Evolutionary conservation across 352 stramenopile species (phyloP), one percentile per base, ranked within the genome.

Genomic region (Lagenidium sp.): DNA sequence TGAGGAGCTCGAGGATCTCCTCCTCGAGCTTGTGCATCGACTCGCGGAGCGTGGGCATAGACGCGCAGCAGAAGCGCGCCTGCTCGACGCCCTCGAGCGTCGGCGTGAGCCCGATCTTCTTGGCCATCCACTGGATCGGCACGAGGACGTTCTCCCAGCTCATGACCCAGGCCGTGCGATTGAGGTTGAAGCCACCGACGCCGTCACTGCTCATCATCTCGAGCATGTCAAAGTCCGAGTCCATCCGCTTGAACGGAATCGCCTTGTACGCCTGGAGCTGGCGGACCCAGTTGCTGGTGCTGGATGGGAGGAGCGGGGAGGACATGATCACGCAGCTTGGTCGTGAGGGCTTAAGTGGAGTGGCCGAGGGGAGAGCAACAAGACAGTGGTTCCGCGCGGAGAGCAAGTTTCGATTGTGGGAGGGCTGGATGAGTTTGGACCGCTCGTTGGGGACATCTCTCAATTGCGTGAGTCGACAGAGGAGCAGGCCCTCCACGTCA

Each of bases 131-230:
- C 29, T 56, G 22, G 41, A 59, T 55, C 2, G 68, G 68, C 22
- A 63, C 46, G 16, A 82, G 57, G 28, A 78, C 63, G 34, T 82
- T 65, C 30, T 82, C 65, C 68, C 65, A 82, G 46, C 65, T 70
- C 38, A 78, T 62, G 37, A 69, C 55, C 48, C 48, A 55, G 1
- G 48, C 48, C 22, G 48, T 46, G 41, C 48, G 48, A 25, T 48
- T 44, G 26, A 63, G 26, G 20, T 6, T 23, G 28, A 32, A 13
- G 8, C 28, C 28, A n/a, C n/a, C 18, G 5, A 26, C 7, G n/a
- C 47, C 48, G 41, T 55, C 48, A 36, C 48, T 44, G 48, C 48
- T 55, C 48, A 55, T 55, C 48, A 55, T 49, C 48, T 55, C 48
- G 28, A 55, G 48, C 48, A 55, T 55, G 41, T 55, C 48, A 19